A percentile compares a stretch with the other conserved stretches of the same genome.
Conservation (phyloP, 2,329 filamentous ascomycete genomes). For the Fusarium compactum region DNA sequence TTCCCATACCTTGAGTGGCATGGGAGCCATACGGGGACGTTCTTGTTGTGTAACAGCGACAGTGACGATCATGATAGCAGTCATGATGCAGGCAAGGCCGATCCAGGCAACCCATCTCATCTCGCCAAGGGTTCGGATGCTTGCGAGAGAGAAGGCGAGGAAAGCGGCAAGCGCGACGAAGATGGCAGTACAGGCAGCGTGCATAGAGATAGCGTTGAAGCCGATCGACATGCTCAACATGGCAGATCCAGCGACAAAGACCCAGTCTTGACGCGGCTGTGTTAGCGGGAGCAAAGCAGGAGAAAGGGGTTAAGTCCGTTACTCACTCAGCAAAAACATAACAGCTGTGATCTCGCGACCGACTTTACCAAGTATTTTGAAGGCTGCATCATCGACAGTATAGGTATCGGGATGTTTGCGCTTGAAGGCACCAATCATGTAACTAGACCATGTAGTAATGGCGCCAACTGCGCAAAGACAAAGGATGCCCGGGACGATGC, state of each 20-base stretch:
- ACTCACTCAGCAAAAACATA: slow-evolving; percentile 52
- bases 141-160: slow-evolving; percentile 47
- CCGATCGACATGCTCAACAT: slow-evolving; percentile 56
- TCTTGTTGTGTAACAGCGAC: slow-evolving; percentile 50
- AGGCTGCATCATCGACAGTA: slow-evolving; percentile 64
- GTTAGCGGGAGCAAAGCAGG: background rate
- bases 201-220: slow-evolving; percentile 54
- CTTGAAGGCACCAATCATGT: slow-evolving; percentile 65
- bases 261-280: slow-evolving; percentile 36
- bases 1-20: slow-evolving; percentile 31
- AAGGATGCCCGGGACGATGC: slow-evolving; percentile 62
- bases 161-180: slow-evolving; percentile 53
- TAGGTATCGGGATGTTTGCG: slow-evolving; percentile 62
- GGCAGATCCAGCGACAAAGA: slow-evolving; percentile 53
- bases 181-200: slow-evolving; percentile 55
- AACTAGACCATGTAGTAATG: slow-evolving; percentile 63
- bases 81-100: slow-evolving; percentile 48
- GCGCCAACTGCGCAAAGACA: slow-evolving; percentile 54
- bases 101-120: slow-evolving; percentile 51
- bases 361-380: slow-evolving; percentile 59
- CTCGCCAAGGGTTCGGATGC: slow-evolving; percentile 48
- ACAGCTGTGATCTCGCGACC: slow-evolving; percentile 57
- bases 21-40: slow-evolving; percentile 44
- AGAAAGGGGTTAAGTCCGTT: too few species aligned
- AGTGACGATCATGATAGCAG: slow-evolving; percentile 46